These are phyloP conservation scores for Primulina eburnea DNA, from an alignment of 257 asterid species.

Conservation along the genomic window DNA sequence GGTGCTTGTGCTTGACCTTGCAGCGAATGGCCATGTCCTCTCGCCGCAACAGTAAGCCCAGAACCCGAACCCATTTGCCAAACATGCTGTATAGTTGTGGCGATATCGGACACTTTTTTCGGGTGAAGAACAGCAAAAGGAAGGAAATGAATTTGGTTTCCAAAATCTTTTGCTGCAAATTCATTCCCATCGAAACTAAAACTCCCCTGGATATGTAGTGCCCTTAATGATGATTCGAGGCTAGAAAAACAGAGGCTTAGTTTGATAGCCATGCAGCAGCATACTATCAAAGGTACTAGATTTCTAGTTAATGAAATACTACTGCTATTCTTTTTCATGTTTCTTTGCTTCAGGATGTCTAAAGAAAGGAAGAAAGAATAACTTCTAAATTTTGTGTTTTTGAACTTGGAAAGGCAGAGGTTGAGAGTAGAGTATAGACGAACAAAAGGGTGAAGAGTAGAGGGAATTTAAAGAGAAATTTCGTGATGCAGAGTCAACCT, in stretches of 20 bases:
- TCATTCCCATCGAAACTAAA: conserved; percentile 54
- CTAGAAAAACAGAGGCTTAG: conserved; percentile 35
- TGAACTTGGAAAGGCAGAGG: conserved; percentile 18
- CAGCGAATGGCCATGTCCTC: conserved; percentile 83
- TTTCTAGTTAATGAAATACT: conserved; percentile 33
- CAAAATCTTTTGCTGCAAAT: conserved; percentile 73
- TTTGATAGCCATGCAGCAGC: conserved; percentile 43
- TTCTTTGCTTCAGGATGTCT: conserved; percentile 31
- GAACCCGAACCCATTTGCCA: conserved; percentile 73
- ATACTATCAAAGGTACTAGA: conserved; percentile 34
- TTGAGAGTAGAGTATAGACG: conserved; percentile 20
- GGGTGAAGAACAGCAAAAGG: conserved; percentile 86
- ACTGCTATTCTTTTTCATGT: conserved; percentile 33
- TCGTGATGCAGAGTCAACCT: conserved; percentile 57
- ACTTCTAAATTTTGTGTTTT: conserved; percentile 13
- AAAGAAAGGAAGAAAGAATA: conserved; percentile 19
- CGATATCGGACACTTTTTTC: conserved; percentile 58
- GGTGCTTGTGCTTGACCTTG: conserved; percentile 76
- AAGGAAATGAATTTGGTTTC: conserved; percentile 58
- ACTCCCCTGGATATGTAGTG: conserved; percentile 52
- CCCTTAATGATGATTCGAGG: conserved; percentile 36
- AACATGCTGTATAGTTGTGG: conserved; percentile 60
- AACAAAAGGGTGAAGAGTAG: conserved; percentile 32
- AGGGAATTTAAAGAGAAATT: conserved; percentile 50
- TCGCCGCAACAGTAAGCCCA: conserved; percentile 60